Conservation (phyloP, 768 basidiomycete species). For the Russula sp. region DNA sequence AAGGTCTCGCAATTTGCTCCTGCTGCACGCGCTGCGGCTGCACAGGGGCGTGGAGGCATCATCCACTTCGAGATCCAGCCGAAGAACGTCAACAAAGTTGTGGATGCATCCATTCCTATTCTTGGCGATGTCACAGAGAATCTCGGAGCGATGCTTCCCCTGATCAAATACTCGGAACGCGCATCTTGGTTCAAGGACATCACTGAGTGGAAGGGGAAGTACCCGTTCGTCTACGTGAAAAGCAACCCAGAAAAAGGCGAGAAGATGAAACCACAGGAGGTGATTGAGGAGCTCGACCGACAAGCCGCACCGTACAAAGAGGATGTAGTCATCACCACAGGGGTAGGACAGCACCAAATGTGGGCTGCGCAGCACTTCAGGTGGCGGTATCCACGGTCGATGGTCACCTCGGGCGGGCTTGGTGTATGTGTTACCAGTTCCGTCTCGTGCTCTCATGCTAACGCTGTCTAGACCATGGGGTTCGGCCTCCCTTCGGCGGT, state of each 20-base stretch:
- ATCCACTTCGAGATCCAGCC: slow-evolving; percentile 99
- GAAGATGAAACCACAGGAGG: slow-evolving; percentile 92
- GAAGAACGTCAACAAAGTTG: slow-evolving; percentile 99
- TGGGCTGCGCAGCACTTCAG: slow-evolving; percentile 95
- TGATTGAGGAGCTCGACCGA: slow-evolving; percentile 83
- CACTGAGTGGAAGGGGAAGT: slow-evolving; percentile 74
- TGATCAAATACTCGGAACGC: slow-evolving; percentile 59
- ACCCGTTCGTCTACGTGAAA: slow-evolving; percentile 84
- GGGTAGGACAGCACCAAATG: slow-evolving; percentile 99
- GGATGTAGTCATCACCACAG: slow-evolving; percentile 82
- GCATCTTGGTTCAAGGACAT: slow-evolving; percentile 80
- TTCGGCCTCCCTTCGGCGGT: slow-evolving; percentile 93
- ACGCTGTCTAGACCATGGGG: slow-evolving; percentile 79
- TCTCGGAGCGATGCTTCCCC: slow-evolving; percentile 72
- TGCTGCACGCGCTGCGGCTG: slow-evolving; percentile 78
- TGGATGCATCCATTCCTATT: slow-evolving; percentile 89
- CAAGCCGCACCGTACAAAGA: slow-evolving; percentile 78
- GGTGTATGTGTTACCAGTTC: slow-evolving; percentile 50
- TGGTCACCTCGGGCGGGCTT: slow-evolving; percentile 92
- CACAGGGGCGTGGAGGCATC: slow-evolving; percentile 85
- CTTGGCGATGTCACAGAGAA: slow-evolving; percentile 89
- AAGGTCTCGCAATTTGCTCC: slow-evolving; percentile 88
- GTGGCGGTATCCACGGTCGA: slow-evolving; percentile 78
- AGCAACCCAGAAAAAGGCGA: slow-evolving; percentile 44
- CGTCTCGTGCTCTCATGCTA: slow-evolving; percentile 5